Base-by-base conservation (phyloP, 2,329 filamentous ascomycete species). In the Colletotrichum cordylinicola region DNA sequence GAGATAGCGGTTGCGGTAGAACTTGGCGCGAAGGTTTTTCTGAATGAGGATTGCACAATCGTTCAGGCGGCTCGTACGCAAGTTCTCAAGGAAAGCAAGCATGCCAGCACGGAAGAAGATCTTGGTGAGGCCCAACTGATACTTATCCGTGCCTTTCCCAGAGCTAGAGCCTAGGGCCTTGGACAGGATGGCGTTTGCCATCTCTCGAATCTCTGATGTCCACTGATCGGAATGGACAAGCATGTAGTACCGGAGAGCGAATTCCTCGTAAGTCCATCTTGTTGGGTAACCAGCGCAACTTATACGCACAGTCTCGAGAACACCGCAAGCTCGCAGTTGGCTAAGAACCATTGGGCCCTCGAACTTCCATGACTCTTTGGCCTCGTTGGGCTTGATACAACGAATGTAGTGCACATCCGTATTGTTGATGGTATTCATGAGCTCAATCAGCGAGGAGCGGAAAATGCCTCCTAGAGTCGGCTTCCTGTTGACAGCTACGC, bases 31-130 rank as follows among this genome's bases (percentile, higher is more conserved):
- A 72, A 99, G 87, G 82, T 99, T 99, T 93, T 99, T 99, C 86
- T 99, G 97, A 72, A 99, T 99, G 93, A 99, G 94, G 80, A 98
- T 95, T 15, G 97, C 97, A 79, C 96, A 98, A 79, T 96, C 94
- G 83, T 98, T 98, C 82, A 99, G 90, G 75, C 96, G 93, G 79
- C 90, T 95, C 15, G 97, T 98, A 75, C 97, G 93, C 78, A 98
- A 90, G 79, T 98, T 98, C 86, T 99, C 97, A 67, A 99, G 88
- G 87, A 98, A 98, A 8, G 97, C 97, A 80, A 99, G 93, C 97
- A 99, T 99, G 85, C 97, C 97, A 72, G 97, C 97, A 76, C 97
- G 94, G 92, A 99, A 99, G 88, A 99, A 99, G 83, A 99, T 98
- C 88, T 99, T 99, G 68, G 96, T 98, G 79, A 98, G 89, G 87